Percentiles rank a stretch among this genome's conserved stretches.
phyloP scores from a whole-genome alignment of 169 alveolate species.

The Perkinsus olseni region DNA sequence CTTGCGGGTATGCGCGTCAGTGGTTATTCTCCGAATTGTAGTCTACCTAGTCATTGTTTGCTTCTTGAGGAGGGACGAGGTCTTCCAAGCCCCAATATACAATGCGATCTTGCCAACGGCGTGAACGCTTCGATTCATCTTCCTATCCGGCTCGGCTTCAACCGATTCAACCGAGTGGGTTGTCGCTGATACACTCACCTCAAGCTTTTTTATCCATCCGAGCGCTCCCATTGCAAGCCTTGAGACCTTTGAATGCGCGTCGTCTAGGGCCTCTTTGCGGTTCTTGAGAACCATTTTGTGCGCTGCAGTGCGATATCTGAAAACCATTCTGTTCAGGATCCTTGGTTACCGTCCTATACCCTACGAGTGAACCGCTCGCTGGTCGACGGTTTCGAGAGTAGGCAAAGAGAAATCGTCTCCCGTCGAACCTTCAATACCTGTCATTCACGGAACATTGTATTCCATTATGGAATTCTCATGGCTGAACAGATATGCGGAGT shows the following conservation, averaged over 20 bases:
- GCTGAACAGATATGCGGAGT: not conserved
- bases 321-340: not conserved
- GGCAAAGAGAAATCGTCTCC: not conserved
- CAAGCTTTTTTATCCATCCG: not conserved
- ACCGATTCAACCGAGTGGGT: not conserved
- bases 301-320: not conserved
- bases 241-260: not conserved
- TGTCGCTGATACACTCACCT: not conserved
- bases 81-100: not conserved
- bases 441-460: not conserved
- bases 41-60: too few species aligned
- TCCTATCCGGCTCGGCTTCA: too few species aligned
- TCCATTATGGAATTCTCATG: too few species aligned
- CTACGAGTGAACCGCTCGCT: not conserved
- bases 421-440: not conserved
- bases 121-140: not conserved
- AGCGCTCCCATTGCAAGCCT: not conserved
- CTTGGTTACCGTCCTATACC: not conserved
- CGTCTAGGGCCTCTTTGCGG: not conserved
- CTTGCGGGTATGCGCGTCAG: too few species aligned
- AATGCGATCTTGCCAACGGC: not conserved
- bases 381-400: not conserved
- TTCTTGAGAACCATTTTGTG: not conserved
- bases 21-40: too few species aligned
- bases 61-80: not conserved